Base-by-base conservation (phyloP, 1,284 basidiomycete species). In the Meira nashicola region DNA sequence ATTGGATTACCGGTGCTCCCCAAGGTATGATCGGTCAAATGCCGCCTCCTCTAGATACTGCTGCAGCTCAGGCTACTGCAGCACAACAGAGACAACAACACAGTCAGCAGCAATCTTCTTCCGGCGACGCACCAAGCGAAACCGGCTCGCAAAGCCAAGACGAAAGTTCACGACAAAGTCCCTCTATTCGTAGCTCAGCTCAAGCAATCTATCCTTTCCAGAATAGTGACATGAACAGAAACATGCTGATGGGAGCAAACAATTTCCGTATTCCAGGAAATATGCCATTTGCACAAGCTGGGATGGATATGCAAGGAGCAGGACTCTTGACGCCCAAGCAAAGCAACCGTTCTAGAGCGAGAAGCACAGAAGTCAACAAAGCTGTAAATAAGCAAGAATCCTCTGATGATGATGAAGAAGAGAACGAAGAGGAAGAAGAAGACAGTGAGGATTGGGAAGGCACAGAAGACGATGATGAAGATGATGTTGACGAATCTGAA, bases 101-200 rank as follows among this genome's bases (percentile, higher is more conserved):
- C 7, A 19, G 12, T 19, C 46, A 53, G 28, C 28, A 53, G 6
- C 28, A 37, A 5, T 14, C 11, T 5, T 33, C 14, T 12, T 53
- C 17, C 12, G n/a, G 41, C 10, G 41, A 43, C 19, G 41, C 48
- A 17, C 48, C 17, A 4, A 14, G 14, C 50, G 15, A 17, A 19
- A 39, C 49, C 7, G 63, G 67, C 43, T 46, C 55, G 14, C 55
- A 60, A 53, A 40, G 39, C 8, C 57, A 55, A 48, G 57, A 59
- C 14, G 57, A 60, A 37, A 63, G 62, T 37, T 64, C 59, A 6
- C 59, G 65, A 51, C 57, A 55, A 25, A 73, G 71, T 39, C 71
- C 73, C 2, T 71, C 68, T 8, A 74, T 74, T 40, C 59, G 68
- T 10, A 65, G 64, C 11, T 64, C 58, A 2, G 73, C 73, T 6